Percentiles rank a stretch among this genome's conserved stretches.
phyloP scores from a whole-genome alignment of 257 asterid species.

The Nemophila menziesii region DNA sequence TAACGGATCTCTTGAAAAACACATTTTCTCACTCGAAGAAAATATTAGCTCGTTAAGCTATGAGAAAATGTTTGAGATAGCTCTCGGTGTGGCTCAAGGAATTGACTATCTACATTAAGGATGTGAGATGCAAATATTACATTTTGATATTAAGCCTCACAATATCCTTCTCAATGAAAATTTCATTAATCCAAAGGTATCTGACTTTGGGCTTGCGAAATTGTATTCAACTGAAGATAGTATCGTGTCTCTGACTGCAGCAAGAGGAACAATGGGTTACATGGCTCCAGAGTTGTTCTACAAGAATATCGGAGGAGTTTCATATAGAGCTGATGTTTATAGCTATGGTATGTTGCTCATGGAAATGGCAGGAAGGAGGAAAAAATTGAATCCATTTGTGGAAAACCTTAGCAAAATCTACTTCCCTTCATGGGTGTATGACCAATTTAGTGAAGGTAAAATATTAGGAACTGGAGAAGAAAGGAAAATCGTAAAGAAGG shows the following conservation, averaged over 20 bases:
- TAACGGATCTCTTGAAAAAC: neutral
- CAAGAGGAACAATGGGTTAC: neutral
- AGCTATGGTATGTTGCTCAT: neutral
- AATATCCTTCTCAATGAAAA: neutral
- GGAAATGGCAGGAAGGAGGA: constrained; percentile 1
- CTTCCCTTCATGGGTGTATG: too few relatives aligned
- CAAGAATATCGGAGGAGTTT: neutral
- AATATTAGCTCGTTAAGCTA: neutral
- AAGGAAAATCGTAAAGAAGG: too few relatives aligned
- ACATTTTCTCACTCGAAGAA: neutral
- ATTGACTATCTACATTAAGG: neutral
- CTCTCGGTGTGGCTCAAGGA: neutral
- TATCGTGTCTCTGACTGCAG: neutral
- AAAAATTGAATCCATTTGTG: too few relatives aligned
- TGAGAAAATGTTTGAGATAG: neutral
- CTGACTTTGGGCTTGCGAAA: neutral
- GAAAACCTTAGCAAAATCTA: too few relatives aligned
- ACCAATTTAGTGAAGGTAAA: too few relatives aligned
- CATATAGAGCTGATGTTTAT: neutral
- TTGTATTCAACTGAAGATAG: neutral
- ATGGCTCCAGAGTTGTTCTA: neutral
- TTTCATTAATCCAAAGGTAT: neutral
- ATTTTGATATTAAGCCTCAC: neutral
- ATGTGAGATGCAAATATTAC: neutral
- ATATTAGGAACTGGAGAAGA: too few relatives aligned